Percentiles rank a stretch among this genome's conserved stretches.
phyloP scores from a whole-genome alignment of 2,329 filamentous ascomycete genomes.

The Neopestalotiopsis sp. region DNA sequence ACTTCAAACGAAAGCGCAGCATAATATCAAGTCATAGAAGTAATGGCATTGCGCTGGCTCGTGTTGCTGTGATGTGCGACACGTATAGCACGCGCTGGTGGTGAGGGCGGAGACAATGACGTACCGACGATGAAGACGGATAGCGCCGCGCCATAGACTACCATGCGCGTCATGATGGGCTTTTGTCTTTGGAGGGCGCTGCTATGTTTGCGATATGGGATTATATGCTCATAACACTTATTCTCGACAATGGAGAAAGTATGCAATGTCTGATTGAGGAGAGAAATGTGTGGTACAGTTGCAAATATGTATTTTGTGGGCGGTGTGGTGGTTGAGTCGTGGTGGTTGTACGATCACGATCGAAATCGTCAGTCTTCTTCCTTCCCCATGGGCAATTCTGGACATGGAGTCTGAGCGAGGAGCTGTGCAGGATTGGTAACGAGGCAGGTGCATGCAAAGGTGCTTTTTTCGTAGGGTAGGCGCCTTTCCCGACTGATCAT shows the following conservation, averaged over 20 bases:
- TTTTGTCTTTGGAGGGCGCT: neutral
- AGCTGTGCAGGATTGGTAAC: neutral
- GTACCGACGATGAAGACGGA: conserved; percentile 49
- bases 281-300: neutral
- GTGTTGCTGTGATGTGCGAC: neutral
- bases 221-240: conserved; percentile 10
- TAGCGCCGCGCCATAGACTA: conserved; percentile 46
- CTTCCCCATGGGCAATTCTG: conserved; percentile 1
- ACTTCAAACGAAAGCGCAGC: neutral
- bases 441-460: neutral
- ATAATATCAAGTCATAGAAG: neutral
- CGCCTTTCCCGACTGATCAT: neutral
- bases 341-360: neutral
- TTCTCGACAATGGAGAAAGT: neutral
- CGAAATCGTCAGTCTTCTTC: neutral
- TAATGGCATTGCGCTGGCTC: neutral
- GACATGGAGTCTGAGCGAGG: neutral
- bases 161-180: conserved; percentile 46
- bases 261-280: neutral
- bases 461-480: neutral
- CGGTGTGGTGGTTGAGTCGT: neutral
- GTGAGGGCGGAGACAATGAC: conserved; percentile 30
- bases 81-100: neutral
- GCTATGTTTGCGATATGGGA: neutral
- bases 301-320: neutral